Percentiles rank a stretch among this genome's conserved stretches.
phyloP scores from a whole-genome alignment of 164 flowering plant species.

The grape (Vitis vinifera) region ASM3070453v1 NC_081822.1:3679501-3680000 shows the following conservation, averaged over 20 bases:
- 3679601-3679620: not conserved
- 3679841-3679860: not conserved
- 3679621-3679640: no score
- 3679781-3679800: constrained; percentile 14
- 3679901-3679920: not conserved
- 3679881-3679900: not conserved
- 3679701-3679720: no score
- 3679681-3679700: no score
- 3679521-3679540: not conserved
- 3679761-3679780: constrained; percentile 11
- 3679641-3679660: no score
- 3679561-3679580: no score
- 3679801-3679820: constrained; percentile 9
- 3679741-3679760: not conserved
- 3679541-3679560: no score
- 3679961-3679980: not conserved
- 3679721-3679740: not conserved
- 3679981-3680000: not conserved
- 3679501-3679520: not conserved
- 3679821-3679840: constrained; percentile 4
- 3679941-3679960: not conserved
- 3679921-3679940: not conserved
- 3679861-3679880: not conserved
- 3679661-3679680: no score
- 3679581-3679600: not conserved